Evolutionary conservation across 179 eudicot species (phyloP).

Genomic region (Amaranthus tricolor): DNA sequence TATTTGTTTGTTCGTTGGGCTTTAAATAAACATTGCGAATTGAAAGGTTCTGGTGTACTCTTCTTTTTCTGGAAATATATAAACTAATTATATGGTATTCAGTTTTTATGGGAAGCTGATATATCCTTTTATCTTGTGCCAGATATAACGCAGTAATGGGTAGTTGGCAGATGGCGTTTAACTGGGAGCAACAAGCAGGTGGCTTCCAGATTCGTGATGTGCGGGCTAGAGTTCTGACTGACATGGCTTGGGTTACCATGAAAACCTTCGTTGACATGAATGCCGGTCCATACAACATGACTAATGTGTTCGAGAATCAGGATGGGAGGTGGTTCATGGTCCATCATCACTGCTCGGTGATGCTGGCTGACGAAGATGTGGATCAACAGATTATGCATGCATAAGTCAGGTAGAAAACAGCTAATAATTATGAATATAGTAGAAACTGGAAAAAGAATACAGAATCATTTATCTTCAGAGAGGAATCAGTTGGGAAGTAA

Average conservation of each 20-base stretch:
- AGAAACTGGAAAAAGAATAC: slow-evolving; percentile 27
- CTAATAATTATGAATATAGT: slow-evolving; percentile 33
- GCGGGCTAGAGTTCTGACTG: slow-evolving; percentile 64
- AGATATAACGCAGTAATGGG: slow-evolving; percentile 77
- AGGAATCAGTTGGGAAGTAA: slow-evolving; percentile 29
- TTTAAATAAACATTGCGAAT: background rate
- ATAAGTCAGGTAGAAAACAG: slow-evolving; percentile 21
- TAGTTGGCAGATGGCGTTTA: slow-evolving; percentile 82
- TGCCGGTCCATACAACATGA: slow-evolving; percentile 48
- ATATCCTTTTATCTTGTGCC: background rate
- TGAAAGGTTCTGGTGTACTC: background rate
- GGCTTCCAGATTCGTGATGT: slow-evolving; percentile 76
- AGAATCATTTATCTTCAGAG: slow-evolving; percentile 32
- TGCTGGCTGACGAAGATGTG: slow-evolving; percentile 52
- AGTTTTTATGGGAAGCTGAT: slow-evolving; percentile 11
- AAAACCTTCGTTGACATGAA: slow-evolving; percentile 61
- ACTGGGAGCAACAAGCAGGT: slow-evolving; percentile 62
- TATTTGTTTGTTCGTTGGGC: background rate
- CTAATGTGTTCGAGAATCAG: slow-evolving; percentile 76
- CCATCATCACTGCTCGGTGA: slow-evolving; percentile 77
- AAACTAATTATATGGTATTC: background rate
- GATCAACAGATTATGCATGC: slow-evolving; percentile 49
- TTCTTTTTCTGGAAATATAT: background rate
- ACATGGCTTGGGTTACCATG: slow-evolving; percentile 89
- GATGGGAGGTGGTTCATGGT: slow-evolving; percentile 91